Base-by-base conservation (phyloP, 257 asterid species). In the Leptodermis oblonga region DNA sequence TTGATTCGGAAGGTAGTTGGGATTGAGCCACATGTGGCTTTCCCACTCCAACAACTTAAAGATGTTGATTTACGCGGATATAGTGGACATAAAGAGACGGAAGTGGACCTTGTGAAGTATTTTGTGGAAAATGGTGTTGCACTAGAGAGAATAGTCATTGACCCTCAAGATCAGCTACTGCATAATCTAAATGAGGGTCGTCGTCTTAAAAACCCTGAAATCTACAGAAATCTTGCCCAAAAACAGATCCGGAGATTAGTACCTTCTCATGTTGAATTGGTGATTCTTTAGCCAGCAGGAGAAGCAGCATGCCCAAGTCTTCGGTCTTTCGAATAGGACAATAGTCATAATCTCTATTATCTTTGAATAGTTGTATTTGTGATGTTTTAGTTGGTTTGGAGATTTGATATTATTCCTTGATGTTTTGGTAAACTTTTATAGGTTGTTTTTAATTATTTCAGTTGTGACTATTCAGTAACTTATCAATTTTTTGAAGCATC, bases 61-160 rank as follows among this genome's bases (percentile, higher is more conserved):
- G 59, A 45, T 5, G 68, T 61, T 15, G 62, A 61, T 11, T 34
- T 71, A 11, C 2, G 18, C 2, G 62, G 69, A 7, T 71, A 33
- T n/a, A 12, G 12, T 7, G 74, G 74, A 30, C 48, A 41, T 18
- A 15, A 58, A 23, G 13, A 22, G 14, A 11, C 52, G 52, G 69
- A 71, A 31, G 8, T 61, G 3, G 75, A 60, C 12, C 69, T 71
- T 37, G 61, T 62, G 6, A 25, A 28, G 13, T 71, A 48, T 23
- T 61, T 62, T n/a, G 13, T 52, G 13, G 64, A 71, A 23, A 71
- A 71, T 62, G 68, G 30, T 7, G 13, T 18, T 36, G 23, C 70
- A 7, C 54, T 69, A 8, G 43, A 54, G 45, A 55, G 43, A 23
- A 25, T 69, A n/a, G 17, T 55, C 25, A 20, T 69, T 9, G 18